These are phyloP conservation scores for Buxus sempervirens DNA, from an alignment of 164 flowering plant genomes.

Conservation along the genomic window DNA sequence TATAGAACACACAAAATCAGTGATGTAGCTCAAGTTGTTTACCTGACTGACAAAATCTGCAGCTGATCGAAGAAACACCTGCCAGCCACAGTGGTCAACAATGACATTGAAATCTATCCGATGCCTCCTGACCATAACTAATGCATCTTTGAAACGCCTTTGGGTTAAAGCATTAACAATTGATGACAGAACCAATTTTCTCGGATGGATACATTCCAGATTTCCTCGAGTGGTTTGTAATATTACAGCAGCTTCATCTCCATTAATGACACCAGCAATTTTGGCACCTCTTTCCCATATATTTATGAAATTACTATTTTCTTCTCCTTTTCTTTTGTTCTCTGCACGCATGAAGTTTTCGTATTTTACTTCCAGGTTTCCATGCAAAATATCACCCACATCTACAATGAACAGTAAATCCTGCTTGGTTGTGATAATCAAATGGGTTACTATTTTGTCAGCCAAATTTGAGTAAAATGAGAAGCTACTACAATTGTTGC, in stretches of 20 bases:
- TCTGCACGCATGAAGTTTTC: conserved; percentile 41
- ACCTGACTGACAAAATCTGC: conserved; percentile 84
- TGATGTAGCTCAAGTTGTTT: conserved; percentile 70
- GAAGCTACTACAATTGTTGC: conserved; percentile 82
- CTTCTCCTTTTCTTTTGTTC: conserved; percentile 43
- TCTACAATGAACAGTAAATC: conserved; percentile 71
- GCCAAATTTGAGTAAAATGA: conserved; percentile 69
- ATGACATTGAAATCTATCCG: conserved; percentile 89
- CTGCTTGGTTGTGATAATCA: conserved; percentile 79
- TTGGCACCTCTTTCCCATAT: conserved; percentile 95
- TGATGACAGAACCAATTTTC: conserved; percentile 79
- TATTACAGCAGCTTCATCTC: conserved; percentile 85
- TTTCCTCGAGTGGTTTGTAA: conserved; percentile 85
- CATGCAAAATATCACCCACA: conserved; percentile 49
- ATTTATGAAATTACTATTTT: conserved; percentile 42
- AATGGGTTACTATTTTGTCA: conserved; percentile 59
- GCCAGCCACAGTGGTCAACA: conserved; percentile 83
- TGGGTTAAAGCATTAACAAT: conserved; percentile 76
- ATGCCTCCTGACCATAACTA: conserved; percentile 84
- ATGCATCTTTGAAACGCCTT: conserved; percentile 81
- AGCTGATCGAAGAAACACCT: conserved; percentile 55
- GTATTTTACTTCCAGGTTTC: conserved; percentile 40
- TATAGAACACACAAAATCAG: conserved; percentile 83
- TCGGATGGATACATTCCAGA: conserved; percentile 84
- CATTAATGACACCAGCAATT: conserved; percentile 78